Evolutionary conservation across 2,329 filamentous ascomycete genomes (phyloP).

Genomic region (Erysiphe neolycopersici): DNA sequence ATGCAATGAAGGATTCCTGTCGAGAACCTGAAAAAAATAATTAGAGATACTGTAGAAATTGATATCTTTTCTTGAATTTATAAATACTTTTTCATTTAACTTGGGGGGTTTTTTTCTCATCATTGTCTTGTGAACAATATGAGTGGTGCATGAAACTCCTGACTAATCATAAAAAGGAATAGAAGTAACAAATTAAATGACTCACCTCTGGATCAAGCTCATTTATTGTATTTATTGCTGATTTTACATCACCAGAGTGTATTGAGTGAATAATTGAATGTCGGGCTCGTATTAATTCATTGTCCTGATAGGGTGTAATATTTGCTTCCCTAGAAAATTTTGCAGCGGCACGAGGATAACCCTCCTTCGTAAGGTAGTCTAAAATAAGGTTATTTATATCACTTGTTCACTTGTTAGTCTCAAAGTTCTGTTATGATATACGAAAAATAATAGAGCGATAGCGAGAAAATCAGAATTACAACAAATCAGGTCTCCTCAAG

Average conservation of each 20-base stretch:
- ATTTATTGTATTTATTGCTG: slow-evolving; percentile 67
- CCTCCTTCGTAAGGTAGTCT: slow-evolving; percentile 90
- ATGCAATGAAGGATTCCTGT: slow-evolving; percentile 57
- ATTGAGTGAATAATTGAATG: slow-evolving; percentile 70
- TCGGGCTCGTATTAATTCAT: slow-evolving; percentile 46
- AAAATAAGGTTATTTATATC: slow-evolving; percentile 90
- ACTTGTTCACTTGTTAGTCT: slow-evolving; percentile 20
- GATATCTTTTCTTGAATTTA: background rate
- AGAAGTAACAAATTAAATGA: slow-evolving; percentile 3
- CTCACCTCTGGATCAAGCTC: slow-evolving; percentile 77
- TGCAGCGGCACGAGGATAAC: slow-evolving; percentile 74
- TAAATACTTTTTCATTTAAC: slow-evolving; percentile 1
- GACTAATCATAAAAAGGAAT: slow-evolving; percentile 54
- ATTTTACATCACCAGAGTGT: slow-evolving; percentile 59
- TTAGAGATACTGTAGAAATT: background rate
- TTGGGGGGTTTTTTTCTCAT: slow-evolving; percentile 61
- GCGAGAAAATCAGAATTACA: slow-evolving; percentile 34
- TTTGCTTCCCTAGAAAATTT: slow-evolving; percentile 92
- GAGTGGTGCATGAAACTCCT: slow-evolving; percentile 99
- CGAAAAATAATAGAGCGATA: background rate
- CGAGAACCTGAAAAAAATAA: slow-evolving; percentile 40
- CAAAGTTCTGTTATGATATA: background rate
- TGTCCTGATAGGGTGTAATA: slow-evolving; percentile 44
- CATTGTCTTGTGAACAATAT: slow-evolving; percentile 67
- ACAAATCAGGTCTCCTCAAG: slow-evolving; percentile 76